These are phyloP conservation scores for Phytophthora boehmeriae DNA, from an alignment of 352 stramenopile species.

Conservation along the genomic window DNA sequence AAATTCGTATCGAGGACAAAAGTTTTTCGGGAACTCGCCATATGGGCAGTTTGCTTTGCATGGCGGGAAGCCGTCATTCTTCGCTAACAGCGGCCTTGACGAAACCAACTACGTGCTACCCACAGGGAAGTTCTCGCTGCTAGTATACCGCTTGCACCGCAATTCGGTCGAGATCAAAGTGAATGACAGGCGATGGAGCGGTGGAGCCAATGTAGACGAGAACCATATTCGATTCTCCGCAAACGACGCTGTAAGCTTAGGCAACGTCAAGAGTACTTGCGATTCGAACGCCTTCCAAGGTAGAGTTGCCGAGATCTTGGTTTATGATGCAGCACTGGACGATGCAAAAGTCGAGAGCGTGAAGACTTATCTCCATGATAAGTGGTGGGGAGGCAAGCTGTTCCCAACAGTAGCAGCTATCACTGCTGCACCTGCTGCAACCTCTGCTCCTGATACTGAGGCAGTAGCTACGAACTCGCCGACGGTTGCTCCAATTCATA, in stretches of 20 bases:
- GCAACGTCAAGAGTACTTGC: conserved; percentile 56
- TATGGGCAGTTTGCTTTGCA: conserved; percentile 74
- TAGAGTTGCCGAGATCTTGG: conserved; percentile 54
- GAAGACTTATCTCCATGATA: conserved; percentile 52
- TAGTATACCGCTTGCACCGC: conserved; percentile 53
- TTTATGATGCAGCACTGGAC: conserved; percentile 54
- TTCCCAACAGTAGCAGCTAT: conserved; percentile 15
- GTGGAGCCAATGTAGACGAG: conserved; percentile 13
- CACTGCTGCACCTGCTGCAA: neutral
- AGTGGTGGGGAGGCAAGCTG: conserved; percentile 49
- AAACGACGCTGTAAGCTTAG: conserved; percentile 54
- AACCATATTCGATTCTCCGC: conserved; percentile 47
- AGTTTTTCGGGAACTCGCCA: conserved; percentile 74
- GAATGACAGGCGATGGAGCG: conserved; percentile 36
- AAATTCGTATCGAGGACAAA: conserved; percentile 52
- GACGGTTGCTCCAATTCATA: neutral
- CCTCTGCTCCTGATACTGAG: neutral
- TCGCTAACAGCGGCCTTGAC: conserved; percentile 49
- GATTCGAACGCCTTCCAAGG: conserved; percentile 70
- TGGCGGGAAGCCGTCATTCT: conserved; percentile 60
- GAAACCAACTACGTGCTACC: conserved; percentile 29
- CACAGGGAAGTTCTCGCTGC: conserved; percentile 36
- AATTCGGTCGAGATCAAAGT: conserved; percentile 55
- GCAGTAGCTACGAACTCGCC: neutral
- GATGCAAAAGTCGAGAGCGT: conserved; percentile 34